These are phyloP conservation scores for Mucor piriformis DNA, from an alignment of 371 early-diverging fungal genomes.

Conservation along the genomic window DNA sequence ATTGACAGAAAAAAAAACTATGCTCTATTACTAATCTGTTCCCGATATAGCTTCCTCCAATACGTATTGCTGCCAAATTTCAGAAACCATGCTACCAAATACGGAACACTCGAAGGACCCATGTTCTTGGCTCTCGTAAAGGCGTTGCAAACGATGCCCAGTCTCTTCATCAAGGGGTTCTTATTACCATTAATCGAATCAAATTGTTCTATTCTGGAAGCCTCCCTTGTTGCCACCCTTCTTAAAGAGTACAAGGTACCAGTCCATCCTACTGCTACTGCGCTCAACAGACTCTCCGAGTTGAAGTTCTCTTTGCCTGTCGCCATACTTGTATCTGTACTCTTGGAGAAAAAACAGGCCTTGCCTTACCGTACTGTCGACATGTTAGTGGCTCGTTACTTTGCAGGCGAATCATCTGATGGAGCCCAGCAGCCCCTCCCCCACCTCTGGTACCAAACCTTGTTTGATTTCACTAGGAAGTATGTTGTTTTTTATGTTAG, in stretches of 20 bases:
- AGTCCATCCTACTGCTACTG: constrained; percentile 81
- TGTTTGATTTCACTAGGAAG: constrained; percentile 89
- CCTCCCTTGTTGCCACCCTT: constrained; percentile 82
- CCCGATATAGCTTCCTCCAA: constrained; percentile 5
- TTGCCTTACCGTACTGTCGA: constrained; percentile 96
- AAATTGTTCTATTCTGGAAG: constrained; percentile 90
- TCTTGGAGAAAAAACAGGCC: constrained; percentile 96
- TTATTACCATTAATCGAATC: constrained; percentile 92
- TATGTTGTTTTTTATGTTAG: not conserved
- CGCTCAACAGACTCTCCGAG: constrained; percentile 87
- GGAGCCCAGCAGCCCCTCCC: no score
- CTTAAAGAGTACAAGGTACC: constrained; percentile 73
- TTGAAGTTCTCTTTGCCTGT: constrained; percentile 89
- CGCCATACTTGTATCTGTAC: constrained; percentile 87
- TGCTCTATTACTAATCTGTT: no score
- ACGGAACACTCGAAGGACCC: constrained; percentile 77
- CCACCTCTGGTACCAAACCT: constrained; percentile 94
- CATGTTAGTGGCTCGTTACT: constrained; percentile 84
- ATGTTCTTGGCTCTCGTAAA: constrained; percentile 93
- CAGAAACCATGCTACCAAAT: not conserved
- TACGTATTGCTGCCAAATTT: not conserved
- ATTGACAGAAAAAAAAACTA: no score
- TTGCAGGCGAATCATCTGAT: no score
- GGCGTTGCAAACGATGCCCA: constrained; percentile 87
- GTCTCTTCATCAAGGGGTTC: constrained; percentile 96